A percentile compares a stretch with the other conserved stretches of the same genome.
phyloP scores from a whole-genome alignment of 306 rosid species.

The Gastrolobium villosum region DNA sequence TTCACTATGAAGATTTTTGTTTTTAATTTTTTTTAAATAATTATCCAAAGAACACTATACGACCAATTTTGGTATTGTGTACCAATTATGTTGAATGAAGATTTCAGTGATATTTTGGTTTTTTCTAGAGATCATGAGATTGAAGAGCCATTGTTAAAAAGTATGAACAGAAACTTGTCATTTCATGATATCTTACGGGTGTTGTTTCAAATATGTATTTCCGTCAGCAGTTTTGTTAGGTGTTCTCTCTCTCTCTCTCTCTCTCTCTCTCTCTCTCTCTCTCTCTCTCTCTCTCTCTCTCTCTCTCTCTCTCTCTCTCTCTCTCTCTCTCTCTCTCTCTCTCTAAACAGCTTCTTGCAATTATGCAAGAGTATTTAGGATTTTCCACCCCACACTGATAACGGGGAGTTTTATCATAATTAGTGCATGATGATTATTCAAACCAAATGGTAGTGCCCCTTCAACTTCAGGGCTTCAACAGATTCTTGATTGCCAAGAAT shows the following conservation, averaged over 20 bases:
- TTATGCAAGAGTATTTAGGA: too few relatives aligned
- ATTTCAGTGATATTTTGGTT: conserved; percentile 29
- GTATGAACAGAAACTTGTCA: conserved; percentile 21
- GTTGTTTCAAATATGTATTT: conserved; percentile 27
- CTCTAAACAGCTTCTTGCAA: too few relatives aligned
- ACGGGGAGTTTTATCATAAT: too few relatives aligned
- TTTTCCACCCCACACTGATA: too few relatives aligned
- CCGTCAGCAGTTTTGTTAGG: conserved; percentile 13
- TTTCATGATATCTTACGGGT: conserved; percentile 5
- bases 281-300: too few relatives aligned
- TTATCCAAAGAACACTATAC: conserved; percentile 32
- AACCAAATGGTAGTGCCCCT: background rate
- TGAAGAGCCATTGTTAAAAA: conserved; percentile 39
- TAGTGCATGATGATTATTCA: conserved; percentile 11
- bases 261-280: too few relatives aligned
- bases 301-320: too few relatives aligned
- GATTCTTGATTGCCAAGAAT: background rate
- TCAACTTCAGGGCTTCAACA: background rate
- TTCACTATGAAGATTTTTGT: conserved; percentile 35
- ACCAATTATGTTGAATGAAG: conserved; percentile 51
- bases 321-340: too few relatives aligned
- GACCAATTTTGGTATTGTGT: conserved; percentile 42
- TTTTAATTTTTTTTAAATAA: conserved; percentile 39
- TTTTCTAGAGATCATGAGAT: conserved; percentile 27
- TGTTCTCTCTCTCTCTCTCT: background rate